Percentiles rank a stretch among this genome's conserved stretches.
phyloP scores from a whole-genome alignment of 2,329 filamentous ascomycete species.

The Pleurostoma richardsiae region DNA sequence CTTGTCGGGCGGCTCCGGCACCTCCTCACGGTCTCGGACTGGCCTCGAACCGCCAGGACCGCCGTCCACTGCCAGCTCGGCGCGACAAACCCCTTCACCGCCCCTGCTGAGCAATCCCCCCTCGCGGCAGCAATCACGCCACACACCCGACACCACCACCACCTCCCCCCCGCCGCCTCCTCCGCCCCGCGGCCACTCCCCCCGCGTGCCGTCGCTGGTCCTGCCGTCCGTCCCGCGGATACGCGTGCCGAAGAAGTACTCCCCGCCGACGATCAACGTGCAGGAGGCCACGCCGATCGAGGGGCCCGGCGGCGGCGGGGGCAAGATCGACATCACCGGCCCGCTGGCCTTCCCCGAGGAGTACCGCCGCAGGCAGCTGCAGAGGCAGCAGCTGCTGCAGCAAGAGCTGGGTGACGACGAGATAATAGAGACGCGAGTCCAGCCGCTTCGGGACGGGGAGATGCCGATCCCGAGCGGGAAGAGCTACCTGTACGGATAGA shows the following conservation, averaged over 20 bases:
- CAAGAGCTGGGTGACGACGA: not conserved
- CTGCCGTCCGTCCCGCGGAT: conserved; percentile 33
- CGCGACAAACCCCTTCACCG: not conserved
- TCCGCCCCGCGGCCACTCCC: conserved; percentile 12
- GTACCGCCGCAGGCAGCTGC: not conserved
- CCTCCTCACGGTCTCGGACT: too few relatives aligned
- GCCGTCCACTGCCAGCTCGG: conserved; percentile 4
- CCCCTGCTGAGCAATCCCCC: not conserved
- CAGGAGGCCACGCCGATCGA: conserved; percentile 20
- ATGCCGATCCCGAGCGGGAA: conserved; percentile 28
- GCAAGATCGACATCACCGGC: conserved; percentile 21
- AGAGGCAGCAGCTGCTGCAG: not conserved
- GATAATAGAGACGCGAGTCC: conserved; percentile 9
- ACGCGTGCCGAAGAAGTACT: conserved; percentile 33
- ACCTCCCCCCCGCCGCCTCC: conserved; percentile 13
- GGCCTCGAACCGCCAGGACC: conserved; percentile 5
- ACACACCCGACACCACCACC: conserved; percentile 2
- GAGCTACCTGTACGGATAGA: conserved; percentile 26
- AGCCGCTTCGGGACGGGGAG: conserved; percentile 14
- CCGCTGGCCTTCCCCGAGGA: conserved; percentile 14
- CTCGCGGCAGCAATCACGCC: too few relatives aligned
- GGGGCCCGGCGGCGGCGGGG: conserved; percentile 10
- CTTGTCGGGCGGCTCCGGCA: too few relatives aligned
- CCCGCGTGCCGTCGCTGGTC: conserved; percentile 23
- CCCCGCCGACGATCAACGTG: conserved; percentile 28